phyloP scores from a whole-genome alignment of 371 early-diverging fungal genomes.

The Entomophthora muscae region DNA sequence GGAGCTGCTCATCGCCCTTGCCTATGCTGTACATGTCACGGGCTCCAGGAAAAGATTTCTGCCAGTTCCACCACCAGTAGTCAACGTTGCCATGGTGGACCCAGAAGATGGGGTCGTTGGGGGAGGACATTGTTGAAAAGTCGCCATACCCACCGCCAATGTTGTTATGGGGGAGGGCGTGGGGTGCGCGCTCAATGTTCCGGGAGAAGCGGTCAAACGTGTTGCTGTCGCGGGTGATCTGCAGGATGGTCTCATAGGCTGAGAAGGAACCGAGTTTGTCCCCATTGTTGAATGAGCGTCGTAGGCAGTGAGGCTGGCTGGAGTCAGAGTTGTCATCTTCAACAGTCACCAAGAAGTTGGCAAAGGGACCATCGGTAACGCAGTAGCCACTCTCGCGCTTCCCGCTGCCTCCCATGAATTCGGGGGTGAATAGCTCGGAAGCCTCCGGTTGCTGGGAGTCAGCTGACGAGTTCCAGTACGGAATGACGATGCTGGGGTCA shows the following conservation, averaged over 20 bases:
- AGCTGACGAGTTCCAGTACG: constrained; percentile 1
- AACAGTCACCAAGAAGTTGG: not conserved
- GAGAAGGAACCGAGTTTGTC: not conserved
- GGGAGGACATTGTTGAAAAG: too few relatives aligned
- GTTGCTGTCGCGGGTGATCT: not conserved
- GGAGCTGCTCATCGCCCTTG: too few relatives aligned
- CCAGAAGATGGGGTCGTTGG: too few relatives aligned
- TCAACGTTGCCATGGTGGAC: constrained; percentile 7
- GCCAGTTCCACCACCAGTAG: constrained; percentile 6
- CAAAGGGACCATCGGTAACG: not conserved
- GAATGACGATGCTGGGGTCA: too few relatives aligned
- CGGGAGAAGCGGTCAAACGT: not conserved
- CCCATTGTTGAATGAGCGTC: not conserved
- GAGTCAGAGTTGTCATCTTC: too few relatives aligned
- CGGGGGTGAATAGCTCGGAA: too few relatives aligned
- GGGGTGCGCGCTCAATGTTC: not conserved
- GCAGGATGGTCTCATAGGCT: not conserved
- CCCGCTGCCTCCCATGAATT: not conserved
- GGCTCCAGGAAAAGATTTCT: too few relatives aligned
- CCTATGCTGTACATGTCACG: too few relatives aligned
- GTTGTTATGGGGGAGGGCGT: not conserved
- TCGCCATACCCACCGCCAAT: constrained; percentile 1
- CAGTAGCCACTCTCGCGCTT: not conserved
- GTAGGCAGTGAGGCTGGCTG: not conserved
- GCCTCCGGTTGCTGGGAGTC: not conserved